phyloP scores from a whole-genome alignment of 1,284 basidiomycete species.

The Sporisorium exsertum region DNA sequence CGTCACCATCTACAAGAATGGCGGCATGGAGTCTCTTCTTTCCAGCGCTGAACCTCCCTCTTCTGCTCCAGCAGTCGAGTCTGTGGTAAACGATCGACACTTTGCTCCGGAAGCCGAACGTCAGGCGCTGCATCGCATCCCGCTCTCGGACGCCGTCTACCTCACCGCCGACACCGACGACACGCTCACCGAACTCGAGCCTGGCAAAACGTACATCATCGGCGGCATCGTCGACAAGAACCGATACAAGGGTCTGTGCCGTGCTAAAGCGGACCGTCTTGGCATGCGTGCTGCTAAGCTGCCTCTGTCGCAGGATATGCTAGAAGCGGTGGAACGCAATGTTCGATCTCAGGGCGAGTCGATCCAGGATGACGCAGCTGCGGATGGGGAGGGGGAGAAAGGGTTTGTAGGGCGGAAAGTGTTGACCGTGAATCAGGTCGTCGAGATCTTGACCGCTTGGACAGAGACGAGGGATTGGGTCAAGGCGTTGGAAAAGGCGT shows the following conservation, averaged over 20 bases:
- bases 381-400: slow-evolving; percentile 9
- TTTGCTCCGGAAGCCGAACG: slow-evolving; percentile 13
- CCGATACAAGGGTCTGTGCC: slow-evolving; percentile 88
- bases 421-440: slow-evolving; percentile 93
- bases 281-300: slow-evolving; percentile 86
- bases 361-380: slow-evolving; percentile 17
- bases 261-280: slow-evolving; percentile 82
- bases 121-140: slow-evolving; percentile 27
- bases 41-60: neutral
- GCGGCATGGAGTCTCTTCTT: slow-evolving; percentile 54
- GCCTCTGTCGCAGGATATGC: slow-evolving; percentile 79
- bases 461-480: slow-evolving; percentile 70
- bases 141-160: slow-evolving; percentile 78
- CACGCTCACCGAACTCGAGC: slow-evolving; percentile 81
- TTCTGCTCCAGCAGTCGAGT: neutral
- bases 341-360: slow-evolving; percentile 33
- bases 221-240: slow-evolving; percentile 97
- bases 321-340: slow-evolving; percentile 70
- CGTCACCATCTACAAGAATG: slow-evolving; percentile 82
- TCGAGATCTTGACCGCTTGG: slow-evolving; percentile 92
- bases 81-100: neutral
- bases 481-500: slow-evolving; percentile 70
- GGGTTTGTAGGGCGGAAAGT: slow-evolving; percentile 77
- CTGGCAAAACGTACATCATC: slow-evolving; percentile 91
- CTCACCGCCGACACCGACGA: slow-evolving; percentile 93